phyloP scores from a whole-genome alignment of 257 asterid genomes.

The Solanum pinnatisectum region DNA sequence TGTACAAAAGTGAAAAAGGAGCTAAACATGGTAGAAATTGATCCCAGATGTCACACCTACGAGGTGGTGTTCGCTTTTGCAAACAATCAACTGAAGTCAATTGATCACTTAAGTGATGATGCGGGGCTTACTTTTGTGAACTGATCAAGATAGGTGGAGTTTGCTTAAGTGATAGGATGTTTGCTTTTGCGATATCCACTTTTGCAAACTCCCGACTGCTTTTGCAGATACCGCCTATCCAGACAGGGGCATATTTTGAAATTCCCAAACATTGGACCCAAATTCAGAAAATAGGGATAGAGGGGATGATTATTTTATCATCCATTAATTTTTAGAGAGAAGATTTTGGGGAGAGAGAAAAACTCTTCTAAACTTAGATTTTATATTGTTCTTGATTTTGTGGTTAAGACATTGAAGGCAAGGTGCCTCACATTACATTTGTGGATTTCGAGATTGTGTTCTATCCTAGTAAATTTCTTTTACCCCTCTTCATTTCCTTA shows the following conservation, averaged over 20 bases:
- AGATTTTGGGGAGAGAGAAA: neutral
- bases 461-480: neutral
- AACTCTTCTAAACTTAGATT: neutral
- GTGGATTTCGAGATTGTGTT: neutral
- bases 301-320: neutral
- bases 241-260: neutral
- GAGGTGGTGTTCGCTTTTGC: too few species aligned
- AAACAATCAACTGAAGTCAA: neutral
- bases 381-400: neutral
- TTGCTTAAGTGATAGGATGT: neutral
- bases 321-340: neutral
- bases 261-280: neutral
- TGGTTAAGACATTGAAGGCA: neutral
- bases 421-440: neutral
- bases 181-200: fast-evolving
- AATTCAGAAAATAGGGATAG: too few species aligned
- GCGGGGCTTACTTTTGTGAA: too few species aligned
- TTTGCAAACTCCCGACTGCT: neutral
- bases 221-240: neutral
- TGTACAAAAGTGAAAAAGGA: fast-evolving
- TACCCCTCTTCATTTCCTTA: neutral
- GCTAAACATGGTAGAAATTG: too few species aligned
- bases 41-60: too few species aligned
- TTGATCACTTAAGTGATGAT: neutral
- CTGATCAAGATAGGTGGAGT: neutral